Conservation (phyloP, 345 rosid species). For the Gynandropsis gynandra region DNA sequence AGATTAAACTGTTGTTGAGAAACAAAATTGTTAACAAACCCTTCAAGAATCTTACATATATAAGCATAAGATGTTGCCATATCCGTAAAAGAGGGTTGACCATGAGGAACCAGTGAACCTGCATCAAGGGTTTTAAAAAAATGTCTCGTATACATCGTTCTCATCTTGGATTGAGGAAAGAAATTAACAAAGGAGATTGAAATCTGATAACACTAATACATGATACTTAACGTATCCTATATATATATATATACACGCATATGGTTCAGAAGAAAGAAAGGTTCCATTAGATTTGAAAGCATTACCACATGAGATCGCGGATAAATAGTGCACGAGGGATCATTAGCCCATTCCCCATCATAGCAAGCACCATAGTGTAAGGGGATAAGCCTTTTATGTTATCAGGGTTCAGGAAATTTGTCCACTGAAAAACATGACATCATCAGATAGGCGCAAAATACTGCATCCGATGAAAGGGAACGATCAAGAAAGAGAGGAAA, state of each 20-base stretch:
- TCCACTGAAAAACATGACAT: slow-evolving; percentile 55
- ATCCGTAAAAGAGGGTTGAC: slow-evolving; percentile 86
- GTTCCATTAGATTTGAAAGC: neutral
- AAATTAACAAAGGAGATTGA: no score
- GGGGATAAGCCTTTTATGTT: slow-evolving; percentile 86
- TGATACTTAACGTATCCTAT: no score
- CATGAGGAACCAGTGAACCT: slow-evolving; percentile 86
- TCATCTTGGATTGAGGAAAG: neutral
- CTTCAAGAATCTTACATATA: slow-evolving; percentile 42
- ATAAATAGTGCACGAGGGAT: slow-evolving; percentile 81
- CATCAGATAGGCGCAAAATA: slow-evolving; percentile 11
- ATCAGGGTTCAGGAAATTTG: slow-evolving; percentile 73
- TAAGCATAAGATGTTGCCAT: slow-evolving; percentile 71
- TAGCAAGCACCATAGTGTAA: slow-evolving; percentile 73
- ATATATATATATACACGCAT: no score
- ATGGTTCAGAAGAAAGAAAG: no score
- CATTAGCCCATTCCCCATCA: slow-evolving; percentile 93
- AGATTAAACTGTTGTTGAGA: slow-evolving; percentile 1
- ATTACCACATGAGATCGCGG: slow-evolving; percentile 95
- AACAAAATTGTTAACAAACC: neutral
- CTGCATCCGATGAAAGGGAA: neutral
- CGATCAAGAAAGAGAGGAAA: neutral
- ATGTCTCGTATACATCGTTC: slow-evolving; percentile 3
- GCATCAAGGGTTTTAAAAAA: slow-evolving; percentile 19
- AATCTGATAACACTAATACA: no score